These are phyloP conservation scores for Dryadomyces sulphureus DNA, from an alignment of 2,329 filamentous ascomycete genomes.

Conservation along the genomic window DNA sequence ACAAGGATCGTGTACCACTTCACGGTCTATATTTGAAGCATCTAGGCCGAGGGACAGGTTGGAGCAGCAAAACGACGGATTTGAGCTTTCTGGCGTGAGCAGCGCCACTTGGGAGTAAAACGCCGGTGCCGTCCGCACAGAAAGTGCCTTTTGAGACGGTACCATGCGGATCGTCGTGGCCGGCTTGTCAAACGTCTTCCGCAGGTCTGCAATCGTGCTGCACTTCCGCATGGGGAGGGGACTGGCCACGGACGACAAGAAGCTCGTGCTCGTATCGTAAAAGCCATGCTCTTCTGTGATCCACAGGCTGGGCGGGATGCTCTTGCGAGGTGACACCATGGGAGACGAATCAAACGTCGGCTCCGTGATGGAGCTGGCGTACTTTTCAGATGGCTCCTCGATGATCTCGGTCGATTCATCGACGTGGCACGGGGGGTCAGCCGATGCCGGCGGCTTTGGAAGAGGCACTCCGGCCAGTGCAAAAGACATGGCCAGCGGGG, in stretches of 20 bases:
- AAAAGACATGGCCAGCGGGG: not conserved
- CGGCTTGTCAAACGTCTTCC: conserved; percentile 15
- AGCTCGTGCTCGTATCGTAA: not conserved
- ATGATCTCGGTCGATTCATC: not conserved
- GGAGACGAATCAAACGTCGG: not conserved
- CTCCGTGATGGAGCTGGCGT: not conserved
- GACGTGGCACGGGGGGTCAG: not conserved
- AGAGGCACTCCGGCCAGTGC: not conserved
- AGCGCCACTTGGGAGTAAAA: not conserved
- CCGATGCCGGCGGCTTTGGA: not conserved
- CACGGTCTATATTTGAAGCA: not conserved
- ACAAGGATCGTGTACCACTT: not conserved
- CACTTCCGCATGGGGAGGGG: not conserved
- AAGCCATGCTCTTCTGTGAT: not conserved
- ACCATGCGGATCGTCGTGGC: too few species aligned
- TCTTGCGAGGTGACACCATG: not conserved
- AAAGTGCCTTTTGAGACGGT: not conserved
- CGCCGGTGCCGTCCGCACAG: conserved; percentile 6
- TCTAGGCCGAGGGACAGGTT: not conserved
- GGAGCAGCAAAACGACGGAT: not conserved
- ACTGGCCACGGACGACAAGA: too few species aligned
- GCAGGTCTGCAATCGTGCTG: conserved; percentile 17
- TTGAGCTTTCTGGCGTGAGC: not conserved
- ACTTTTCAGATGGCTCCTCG: not conserved
- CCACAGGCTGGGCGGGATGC: not conserved